Evolutionary conservation across 1,139 yeast genomes (phyloP).

Genomic region (Suhomyces bolitotheri): DNA sequence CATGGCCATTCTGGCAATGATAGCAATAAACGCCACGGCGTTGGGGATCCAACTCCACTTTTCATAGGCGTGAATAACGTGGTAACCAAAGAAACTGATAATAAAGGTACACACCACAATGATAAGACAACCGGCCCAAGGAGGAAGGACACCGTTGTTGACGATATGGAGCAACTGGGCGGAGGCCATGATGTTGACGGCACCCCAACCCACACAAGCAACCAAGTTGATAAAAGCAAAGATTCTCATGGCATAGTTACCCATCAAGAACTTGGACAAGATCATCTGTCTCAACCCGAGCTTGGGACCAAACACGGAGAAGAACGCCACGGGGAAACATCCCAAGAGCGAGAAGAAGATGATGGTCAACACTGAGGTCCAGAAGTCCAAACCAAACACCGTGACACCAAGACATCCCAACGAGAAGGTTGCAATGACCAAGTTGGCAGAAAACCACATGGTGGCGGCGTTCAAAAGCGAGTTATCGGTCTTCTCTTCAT

Average conservation of each 20-base stretch:
- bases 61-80: slow-evolving; percentile 77
- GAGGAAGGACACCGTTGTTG: slow-evolving; percentile 70
- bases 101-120: slow-evolving; percentile 67
- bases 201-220: slow-evolving; percentile 96
- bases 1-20: slow-evolving; percentile 74
- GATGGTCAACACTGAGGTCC: slow-evolving; percentile 62
- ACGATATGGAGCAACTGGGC: slow-evolving; percentile 83
- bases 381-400: slow-evolving; percentile 57
- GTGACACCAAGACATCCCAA: slow-evolving; percentile 78
- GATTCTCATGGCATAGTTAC: slow-evolving; percentile 72
- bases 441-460: slow-evolving; percentile 92
- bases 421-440: slow-evolving; percentile 82
- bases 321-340: slow-evolving; percentile 75
- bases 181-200: slow-evolving; percentile 86
- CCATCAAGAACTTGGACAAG: slow-evolving; percentile 74
- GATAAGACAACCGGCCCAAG: slow-evolving; percentile 88
- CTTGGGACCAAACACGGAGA: slow-evolving; percentile 79
- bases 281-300: slow-evolving; percentile 90
- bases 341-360: slow-evolving; percentile 77
- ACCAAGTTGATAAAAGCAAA: slow-evolving; percentile 76
- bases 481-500: slow-evolving; percentile 61
- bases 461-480: slow-evolving; percentile 72
- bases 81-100: slow-evolving; percentile 86
- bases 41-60: slow-evolving; percentile 90
- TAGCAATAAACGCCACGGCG: slow-evolving; percentile 65